Evolutionary conservation across 163 green algal species (phyloP).

Genomic region (Coccomyxa subellipsoidea): DNA sequence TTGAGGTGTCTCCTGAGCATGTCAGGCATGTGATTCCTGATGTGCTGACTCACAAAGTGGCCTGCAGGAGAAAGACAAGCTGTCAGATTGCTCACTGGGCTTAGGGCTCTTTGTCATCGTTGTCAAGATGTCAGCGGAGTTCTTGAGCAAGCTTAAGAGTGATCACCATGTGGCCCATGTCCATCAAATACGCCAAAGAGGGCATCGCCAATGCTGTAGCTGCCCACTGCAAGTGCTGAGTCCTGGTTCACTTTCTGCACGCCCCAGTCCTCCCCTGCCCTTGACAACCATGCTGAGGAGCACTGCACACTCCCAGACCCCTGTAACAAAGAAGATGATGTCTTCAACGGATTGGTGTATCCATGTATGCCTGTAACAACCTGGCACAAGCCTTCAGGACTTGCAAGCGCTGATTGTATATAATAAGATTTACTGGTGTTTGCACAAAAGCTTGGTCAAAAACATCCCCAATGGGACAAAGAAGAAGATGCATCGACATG

Average conservation of each 20-base stretch:
- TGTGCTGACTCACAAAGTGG: conserved; percentile 19
- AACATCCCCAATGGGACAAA: no score
- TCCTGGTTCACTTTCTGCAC: conserved; percentile 73
- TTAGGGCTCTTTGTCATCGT: no score
- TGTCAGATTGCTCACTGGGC: no score
- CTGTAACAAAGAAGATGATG: not conserved
- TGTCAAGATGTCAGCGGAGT: no score
- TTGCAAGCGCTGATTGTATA: not conserved
- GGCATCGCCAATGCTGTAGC: conserved; percentile 51
- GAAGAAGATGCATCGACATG: no score
- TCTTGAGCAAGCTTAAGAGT: no score
- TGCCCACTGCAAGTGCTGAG: conserved; percentile 78
- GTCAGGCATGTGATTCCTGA: not conserved
- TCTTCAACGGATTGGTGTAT: not conserved
- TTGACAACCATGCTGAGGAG: not conserved
- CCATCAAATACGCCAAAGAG: conserved; percentile 69
- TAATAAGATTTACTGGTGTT: no score
- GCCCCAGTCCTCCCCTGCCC: conserved; percentile 62
- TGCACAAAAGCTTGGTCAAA: no score
- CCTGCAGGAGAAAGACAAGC: no score
- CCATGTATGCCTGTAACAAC: not conserved
- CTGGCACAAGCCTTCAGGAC: no score
- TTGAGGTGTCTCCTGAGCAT: not conserved
- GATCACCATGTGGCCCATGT: conserved; percentile 78
- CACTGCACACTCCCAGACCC: not conserved